Percentiles rank a stretch among this genome's conserved stretches.
These are phyloP conservation scores for Gentiana straminea DNA, from an alignment of 257 asterid genomes.

Conservation along the genomic window DNA sequence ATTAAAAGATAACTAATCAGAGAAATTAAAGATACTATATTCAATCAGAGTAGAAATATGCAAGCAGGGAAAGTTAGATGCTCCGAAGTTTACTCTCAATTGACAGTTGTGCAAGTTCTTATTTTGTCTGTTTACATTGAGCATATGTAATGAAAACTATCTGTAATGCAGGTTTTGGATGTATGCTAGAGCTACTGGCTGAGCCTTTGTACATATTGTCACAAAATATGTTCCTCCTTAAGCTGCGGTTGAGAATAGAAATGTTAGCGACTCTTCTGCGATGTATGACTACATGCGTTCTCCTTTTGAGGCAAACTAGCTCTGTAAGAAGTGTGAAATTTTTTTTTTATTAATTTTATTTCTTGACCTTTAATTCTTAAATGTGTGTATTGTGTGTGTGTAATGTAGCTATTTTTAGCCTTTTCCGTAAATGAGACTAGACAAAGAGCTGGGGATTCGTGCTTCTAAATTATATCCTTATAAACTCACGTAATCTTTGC, in stretches of 20 bases:
- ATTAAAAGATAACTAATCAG: too few relatives aligned
- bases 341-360: neutral
- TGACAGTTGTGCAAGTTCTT: too few relatives aligned
- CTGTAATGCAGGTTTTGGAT: slow-evolving; percentile 64
- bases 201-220: slow-evolving; percentile 91
- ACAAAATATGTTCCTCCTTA: slow-evolving; percentile 74
- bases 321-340: slow-evolving; percentile 30
- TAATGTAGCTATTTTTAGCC: too few relatives aligned
- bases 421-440: too few relatives aligned
- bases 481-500: too few relatives aligned
- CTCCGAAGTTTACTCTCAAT: too few relatives aligned
- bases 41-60: too few relatives aligned
- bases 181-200: slow-evolving; percentile 85
- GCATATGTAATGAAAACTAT: neutral
- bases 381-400: too few relatives aligned
- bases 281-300: slow-evolving; percentile 58
- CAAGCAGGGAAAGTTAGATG: too few relatives aligned
- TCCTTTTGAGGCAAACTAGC: slow-evolving; percentile 56
- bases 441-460: too few relatives aligned
- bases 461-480: too few relatives aligned
- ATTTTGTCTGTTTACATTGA: neutral
- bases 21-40: too few relatives aligned
- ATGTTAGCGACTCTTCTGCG: slow-evolving; percentile 71
- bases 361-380: neutral
- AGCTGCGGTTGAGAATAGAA: slow-evolving; percentile 77